Percentiles rank a stretch among this genome's conserved stretches.
These are phyloP conservation scores for Lepidium africanum DNA, from an alignment of 345 rosid species.

Conservation along the genomic window DNA sequence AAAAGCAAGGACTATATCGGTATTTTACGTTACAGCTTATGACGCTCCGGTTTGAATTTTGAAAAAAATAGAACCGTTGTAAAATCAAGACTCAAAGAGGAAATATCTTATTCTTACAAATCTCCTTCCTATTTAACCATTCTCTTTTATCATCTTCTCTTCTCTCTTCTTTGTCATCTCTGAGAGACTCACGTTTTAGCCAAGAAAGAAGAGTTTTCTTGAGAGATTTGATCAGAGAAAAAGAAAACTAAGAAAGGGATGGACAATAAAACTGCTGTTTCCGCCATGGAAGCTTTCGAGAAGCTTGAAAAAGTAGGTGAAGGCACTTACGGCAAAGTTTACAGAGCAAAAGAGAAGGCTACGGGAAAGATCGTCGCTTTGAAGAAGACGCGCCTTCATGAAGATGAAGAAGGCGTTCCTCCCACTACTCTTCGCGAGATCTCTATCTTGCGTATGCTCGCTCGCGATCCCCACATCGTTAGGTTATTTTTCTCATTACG, in stretches of 20 bases:
- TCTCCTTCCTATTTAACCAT: slow-evolving; percentile 1
- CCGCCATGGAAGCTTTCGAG: slow-evolving; percentile 89
- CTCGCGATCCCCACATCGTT: slow-evolving; percentile 89
- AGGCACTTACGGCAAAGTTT: slow-evolving; percentile 94
- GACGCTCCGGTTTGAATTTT: slow-evolving; percentile 21
- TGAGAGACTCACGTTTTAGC: not conserved
- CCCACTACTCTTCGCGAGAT: slow-evolving; percentile 99
- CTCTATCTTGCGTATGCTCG: slow-evolving; percentile 97
- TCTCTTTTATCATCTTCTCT: not conserved
- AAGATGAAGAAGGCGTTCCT: slow-evolving; percentile 97
- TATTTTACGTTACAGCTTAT: too few relatives aligned
- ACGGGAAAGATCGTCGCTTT: slow-evolving; percentile 87
- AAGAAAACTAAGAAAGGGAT: not conserved
- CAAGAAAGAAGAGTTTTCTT: not conserved
- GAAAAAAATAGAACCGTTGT: slow-evolving; percentile 20
- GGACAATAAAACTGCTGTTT: slow-evolving; percentile 36
- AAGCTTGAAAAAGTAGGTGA: slow-evolving; percentile 98
- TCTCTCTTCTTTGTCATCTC: slow-evolving; percentile 6
- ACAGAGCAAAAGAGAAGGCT: slow-evolving; percentile 90
- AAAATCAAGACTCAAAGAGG: not conserved
- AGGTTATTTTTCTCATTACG: slow-evolving; percentile 37
- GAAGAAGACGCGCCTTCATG: slow-evolving; percentile 98
- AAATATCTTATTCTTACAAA: not conserved
- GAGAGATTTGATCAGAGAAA: not conserved
- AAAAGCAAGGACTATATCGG: not conserved